Evolutionary conservation across 2,329 filamentous ascomycete genomes (phyloP).

Genomic region (Aulographum hederae): DNA sequence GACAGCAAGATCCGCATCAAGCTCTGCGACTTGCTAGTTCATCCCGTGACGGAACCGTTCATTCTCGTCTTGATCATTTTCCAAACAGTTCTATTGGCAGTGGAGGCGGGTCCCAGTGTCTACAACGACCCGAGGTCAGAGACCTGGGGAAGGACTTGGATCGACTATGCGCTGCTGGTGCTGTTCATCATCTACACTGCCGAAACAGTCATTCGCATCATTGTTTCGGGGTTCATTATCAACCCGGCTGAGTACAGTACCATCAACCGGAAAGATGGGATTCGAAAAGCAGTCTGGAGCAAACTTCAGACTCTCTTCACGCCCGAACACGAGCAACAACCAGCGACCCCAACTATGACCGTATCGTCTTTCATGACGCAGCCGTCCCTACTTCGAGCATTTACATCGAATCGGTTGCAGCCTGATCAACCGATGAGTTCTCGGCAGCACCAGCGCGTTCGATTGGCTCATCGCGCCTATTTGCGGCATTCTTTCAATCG

Average conservation of each 20-base stretch:
- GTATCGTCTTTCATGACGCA: constrained; percentile 19
- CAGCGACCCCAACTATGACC: neutral
- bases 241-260: constrained; percentile 89
- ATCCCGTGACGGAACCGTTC: constrained; percentile 69
- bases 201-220: constrained; percentile 64
- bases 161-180: constrained; percentile 64
- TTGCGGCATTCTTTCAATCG: constrained; percentile 90
- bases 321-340: constrained; percentile 35
- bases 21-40: constrained; percentile 70
- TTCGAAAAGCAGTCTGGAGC: constrained; percentile 45
- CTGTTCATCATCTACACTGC: constrained; percentile 83
- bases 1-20: constrained; percentile 55
- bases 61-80: constrained; percentile 76
- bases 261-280: constrained; percentile 57
- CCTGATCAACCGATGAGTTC: constrained; percentile 36
- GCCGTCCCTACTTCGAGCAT: constrained; percentile 54
- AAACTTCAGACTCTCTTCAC: constrained; percentile 57
- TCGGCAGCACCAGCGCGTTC: constrained; percentile 62
- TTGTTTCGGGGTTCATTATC: constrained; percentile 84
- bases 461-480: constrained; percentile 81
- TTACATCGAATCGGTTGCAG: constrained; percentile 42
- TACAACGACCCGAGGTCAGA: constrained; percentile 40
- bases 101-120: constrained; percentile 62
- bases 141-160: constrained; percentile 46
- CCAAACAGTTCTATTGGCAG: constrained; percentile 71